A percentile compares a stretch with the other conserved stretches of the same genome.
phyloP scores from a whole-genome alignment of 306 rosid genomes.

The Prunus mume region DNA sequence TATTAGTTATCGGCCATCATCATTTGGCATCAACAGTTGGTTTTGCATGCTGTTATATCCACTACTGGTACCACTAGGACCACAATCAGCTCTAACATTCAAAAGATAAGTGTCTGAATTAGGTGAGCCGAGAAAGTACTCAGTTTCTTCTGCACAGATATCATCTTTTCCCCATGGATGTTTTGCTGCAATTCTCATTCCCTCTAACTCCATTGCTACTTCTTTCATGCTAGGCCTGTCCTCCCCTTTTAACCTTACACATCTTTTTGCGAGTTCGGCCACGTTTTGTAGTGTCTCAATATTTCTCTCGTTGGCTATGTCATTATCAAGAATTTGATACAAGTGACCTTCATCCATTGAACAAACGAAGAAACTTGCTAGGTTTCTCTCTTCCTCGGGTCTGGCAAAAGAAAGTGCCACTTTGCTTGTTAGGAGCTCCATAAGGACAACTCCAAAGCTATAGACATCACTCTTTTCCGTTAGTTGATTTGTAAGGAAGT shows the following conservation, averaged over 20 bases:
- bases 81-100: neutral
- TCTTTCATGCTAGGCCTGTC: slow-evolving; percentile 9
- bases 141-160: neutral
- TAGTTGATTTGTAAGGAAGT: neutral
- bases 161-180: too few species aligned
- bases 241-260: neutral
- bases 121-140: neutral
- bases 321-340: slow-evolving; percentile 2
- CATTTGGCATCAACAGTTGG: neutral
- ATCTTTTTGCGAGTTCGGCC: neutral
- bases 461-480: neutral
- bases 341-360: neutral
- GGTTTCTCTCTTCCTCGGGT: neutral
- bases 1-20: neutral
- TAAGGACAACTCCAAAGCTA: slow-evolving; percentile 5
- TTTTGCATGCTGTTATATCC: neutral
- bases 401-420: neutral
- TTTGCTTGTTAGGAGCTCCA: slow-evolving; percentile 4
- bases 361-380: neutral
- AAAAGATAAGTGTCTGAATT: neutral
- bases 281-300: neutral
- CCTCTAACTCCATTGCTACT: slow-evolving; percentile 6
- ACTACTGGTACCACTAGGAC: neutral
- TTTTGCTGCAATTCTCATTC: too few species aligned
- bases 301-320: neutral